Percentiles rank a stretch among this genome's conserved stretches.
phyloP scores from a whole-genome alignment of 495 filamentous ascomycete species.

The Elaphomyces granulatus region DNA sequence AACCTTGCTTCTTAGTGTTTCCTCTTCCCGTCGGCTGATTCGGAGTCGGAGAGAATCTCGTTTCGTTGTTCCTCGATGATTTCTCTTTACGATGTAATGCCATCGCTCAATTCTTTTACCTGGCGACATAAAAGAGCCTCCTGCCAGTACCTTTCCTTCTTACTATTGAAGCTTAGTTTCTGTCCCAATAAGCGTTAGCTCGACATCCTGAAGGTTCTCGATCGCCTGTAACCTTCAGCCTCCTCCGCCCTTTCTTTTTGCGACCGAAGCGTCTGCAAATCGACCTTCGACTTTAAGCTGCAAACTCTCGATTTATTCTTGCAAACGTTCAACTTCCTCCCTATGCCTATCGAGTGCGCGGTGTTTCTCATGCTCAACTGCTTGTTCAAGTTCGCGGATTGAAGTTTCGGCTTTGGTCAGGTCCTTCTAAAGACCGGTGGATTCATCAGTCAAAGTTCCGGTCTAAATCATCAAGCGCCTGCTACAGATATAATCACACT shows the following conservation, averaged over 20 bases:
- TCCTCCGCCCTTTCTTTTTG: constrained; percentile 55
- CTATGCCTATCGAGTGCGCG: constrained; percentile 46
- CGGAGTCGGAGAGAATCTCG: constrained; percentile 50
- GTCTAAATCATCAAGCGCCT: constrained; percentile 39
- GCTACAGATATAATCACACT: constrained; percentile 33
- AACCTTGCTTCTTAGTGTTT: constrained; percentile 48
- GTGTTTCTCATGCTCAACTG: constrained; percentile 43
- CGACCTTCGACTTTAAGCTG: constrained; percentile 53
- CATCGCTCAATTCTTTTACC: constrained; percentile 42
- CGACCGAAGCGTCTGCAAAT: constrained; percentile 47
- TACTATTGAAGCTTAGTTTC: constrained; percentile 48
- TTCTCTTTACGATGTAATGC: constrained; percentile 39
- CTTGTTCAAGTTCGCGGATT: constrained; percentile 42
- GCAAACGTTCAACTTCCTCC: constrained; percentile 45
- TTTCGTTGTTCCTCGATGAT: constrained; percentile 38
- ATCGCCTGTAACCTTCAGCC: constrained; percentile 53
- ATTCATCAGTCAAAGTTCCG: constrained; percentile 51
- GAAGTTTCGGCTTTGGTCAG: constrained; percentile 39
- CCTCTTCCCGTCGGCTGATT: constrained; percentile 47
- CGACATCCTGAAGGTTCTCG: constrained; percentile 51
- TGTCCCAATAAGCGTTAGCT: constrained; percentile 49
- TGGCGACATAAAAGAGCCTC: constrained; percentile 40
- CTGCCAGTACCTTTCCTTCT: constrained; percentile 40
- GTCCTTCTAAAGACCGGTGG: constrained; percentile 48
- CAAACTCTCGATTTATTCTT: constrained; percentile 53